These are phyloP conservation scores for Trichosporon sp. DNA, from an alignment of 1,284 basidiomycete species.

Conservation along the genomic window DNA sequence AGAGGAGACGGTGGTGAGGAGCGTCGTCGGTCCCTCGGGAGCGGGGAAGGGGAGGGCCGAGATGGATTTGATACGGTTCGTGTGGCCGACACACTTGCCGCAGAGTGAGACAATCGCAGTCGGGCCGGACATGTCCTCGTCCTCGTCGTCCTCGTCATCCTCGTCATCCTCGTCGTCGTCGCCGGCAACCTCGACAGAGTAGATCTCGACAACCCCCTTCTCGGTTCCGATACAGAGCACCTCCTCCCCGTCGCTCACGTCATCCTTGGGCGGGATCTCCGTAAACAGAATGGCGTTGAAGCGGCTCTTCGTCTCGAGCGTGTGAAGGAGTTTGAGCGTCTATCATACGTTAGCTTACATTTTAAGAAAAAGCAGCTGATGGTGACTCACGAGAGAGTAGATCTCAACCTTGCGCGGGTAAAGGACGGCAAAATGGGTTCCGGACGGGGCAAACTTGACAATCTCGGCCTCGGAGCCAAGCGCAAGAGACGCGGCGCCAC, in stretches of 20 bases:
- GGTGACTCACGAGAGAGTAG: slow-evolving; percentile 41
- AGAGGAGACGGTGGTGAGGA: slow-evolving; percentile 75
- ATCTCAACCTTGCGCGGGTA: slow-evolving; percentile 66
- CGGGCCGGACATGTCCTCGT: slow-evolving; percentile 40
- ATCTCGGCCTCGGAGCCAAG: slow-evolving; percentile 85
- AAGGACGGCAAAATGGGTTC: slow-evolving; percentile 76
- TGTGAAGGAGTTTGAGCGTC: slow-evolving; percentile 72
- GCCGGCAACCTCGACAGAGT: slow-evolving; percentile 57
- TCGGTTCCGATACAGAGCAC: slow-evolving; percentile 79
- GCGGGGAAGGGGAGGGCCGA: slow-evolving; percentile 45
- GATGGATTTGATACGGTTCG: slow-evolving; percentile 55
- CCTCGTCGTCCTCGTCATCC: slow-evolving; percentile 35
- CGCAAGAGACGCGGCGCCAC: slow-evolving; percentile 83
- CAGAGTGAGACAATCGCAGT: slow-evolving; percentile 50
- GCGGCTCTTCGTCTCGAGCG: slow-evolving; percentile 72
- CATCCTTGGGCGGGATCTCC: slow-evolving; percentile 56
- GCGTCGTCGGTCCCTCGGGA: slow-evolving; percentile 59
- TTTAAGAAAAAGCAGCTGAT: too few species aligned
- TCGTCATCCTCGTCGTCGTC: slow-evolving; percentile 39
- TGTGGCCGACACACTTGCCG: slow-evolving; percentile 42
- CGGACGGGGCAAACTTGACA: slow-evolving; percentile 78
- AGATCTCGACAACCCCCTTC: slow-evolving; percentile 78
- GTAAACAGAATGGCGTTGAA: slow-evolving; percentile 79
- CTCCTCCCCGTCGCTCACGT: slow-evolving; percentile 51
- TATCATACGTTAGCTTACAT: slow-evolving; percentile 44